Percentiles rank a stretch among this genome's conserved stretches.
These are phyloP conservation scores for Gracilariopsis chorda DNA, from an alignment of 23 red algal genomes.

Conservation along the genomic window DNA sequence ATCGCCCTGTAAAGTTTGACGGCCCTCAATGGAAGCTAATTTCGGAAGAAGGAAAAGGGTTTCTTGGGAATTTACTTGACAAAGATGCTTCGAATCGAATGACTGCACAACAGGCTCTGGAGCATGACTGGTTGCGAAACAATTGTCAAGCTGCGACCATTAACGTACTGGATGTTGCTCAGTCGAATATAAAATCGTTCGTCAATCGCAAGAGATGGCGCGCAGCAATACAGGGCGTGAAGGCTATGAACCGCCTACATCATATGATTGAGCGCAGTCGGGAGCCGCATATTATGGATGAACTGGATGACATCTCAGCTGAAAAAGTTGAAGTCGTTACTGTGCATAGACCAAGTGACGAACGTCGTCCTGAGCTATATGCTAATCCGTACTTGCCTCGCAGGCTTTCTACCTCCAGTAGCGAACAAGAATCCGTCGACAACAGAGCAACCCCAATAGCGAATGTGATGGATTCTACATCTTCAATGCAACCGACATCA, in stretches of 20 bases:
- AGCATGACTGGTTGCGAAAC: conserved; percentile 71
- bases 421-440: conserved; percentile 22
- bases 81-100: conserved; percentile 80
- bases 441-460: neutral
- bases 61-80: conserved; percentile 56
- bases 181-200: conserved; percentile 64
- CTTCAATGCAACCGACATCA: neutral
- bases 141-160: conserved; percentile 50
- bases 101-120: conserved; percentile 72
- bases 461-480: neutral
- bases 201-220: conserved; percentile 59
- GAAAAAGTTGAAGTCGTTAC: conserved; percentile 24
- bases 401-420: conserved; percentile 39
- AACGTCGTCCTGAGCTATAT: neutral
- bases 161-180: conserved; percentile 53
- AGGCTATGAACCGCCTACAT: conserved; percentile 73
- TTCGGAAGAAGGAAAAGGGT: conserved; percentile 61
- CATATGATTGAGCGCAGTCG: conserved; percentile 37
- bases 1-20: conserved; percentile 73
- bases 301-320: conserved; percentile 23
- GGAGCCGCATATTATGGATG: conserved; percentile 6
- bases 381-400: neutral
- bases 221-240: conserved; percentile 59
- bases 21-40: conserved; percentile 49
- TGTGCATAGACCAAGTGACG: neutral